phyloP scores from a whole-genome alignment of 257 asterid genomes.

The Avicennia marina region DNA sequence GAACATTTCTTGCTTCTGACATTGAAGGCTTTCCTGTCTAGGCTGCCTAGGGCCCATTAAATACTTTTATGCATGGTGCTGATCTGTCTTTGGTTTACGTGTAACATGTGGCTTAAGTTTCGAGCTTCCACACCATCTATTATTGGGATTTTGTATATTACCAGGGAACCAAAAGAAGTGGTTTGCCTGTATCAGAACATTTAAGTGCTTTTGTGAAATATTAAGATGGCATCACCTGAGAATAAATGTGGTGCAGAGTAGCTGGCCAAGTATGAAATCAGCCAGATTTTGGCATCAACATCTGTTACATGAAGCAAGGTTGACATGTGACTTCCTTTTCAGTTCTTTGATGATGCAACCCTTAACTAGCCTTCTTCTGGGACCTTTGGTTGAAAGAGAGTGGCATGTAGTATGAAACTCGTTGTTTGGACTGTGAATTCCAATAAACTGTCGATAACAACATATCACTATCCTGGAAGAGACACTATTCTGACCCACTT shows the following conservation, averaged over 20 bases:
- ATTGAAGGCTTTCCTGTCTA: no score
- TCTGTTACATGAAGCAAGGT: neutral
- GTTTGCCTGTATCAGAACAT: neutral
- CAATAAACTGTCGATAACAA: no score
- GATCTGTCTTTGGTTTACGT: neutral
- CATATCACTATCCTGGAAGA: no score
- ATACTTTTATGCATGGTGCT: neutral
- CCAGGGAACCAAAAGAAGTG: neutral
- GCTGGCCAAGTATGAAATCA: neutral
- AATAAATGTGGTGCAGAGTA: neutral
- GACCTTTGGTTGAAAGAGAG: no score
- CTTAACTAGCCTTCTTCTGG: neutral
- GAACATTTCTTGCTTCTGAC: no score
- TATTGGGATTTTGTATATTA: neutral
- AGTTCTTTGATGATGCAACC: neutral
- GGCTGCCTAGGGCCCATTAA: neutral
- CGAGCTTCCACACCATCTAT: no score
- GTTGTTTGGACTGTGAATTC: no score
- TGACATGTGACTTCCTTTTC: neutral
- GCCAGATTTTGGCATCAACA: neutral
- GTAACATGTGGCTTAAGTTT: neutral
- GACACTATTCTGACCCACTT: no score
- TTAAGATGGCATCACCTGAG: neutral
- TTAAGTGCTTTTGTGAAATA: neutral
- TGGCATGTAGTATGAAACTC: no score